phyloP scores from a whole-genome alignment of 768 basidiomycete species.

The Gloeostereum incarnatum region DNA sequence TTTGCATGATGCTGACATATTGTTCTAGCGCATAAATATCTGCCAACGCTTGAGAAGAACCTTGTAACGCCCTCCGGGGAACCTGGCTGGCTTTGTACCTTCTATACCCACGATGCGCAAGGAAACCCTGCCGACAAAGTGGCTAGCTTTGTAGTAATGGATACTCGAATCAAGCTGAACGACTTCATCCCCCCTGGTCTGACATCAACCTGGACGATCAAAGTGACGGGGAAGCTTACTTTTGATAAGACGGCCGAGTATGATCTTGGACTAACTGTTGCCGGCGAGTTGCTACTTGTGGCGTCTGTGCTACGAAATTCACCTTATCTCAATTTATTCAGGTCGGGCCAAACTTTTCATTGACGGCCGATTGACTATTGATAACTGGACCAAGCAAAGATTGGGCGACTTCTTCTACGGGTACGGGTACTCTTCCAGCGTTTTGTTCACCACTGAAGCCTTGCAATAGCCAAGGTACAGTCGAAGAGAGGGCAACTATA shows the following conservation, averaged over 20 bases:
- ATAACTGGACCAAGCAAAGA: conserved; percentile 64
- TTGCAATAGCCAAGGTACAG: conserved; percentile 43
- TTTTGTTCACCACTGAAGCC: not conserved
- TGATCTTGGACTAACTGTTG: conserved; percentile 56
- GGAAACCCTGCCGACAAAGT: conserved; percentile 36
- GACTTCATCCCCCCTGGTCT: conserved; percentile 55
- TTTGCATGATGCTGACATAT: not conserved
- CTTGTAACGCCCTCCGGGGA: conserved; percentile 42
- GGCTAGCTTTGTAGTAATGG: conserved; percentile 37
- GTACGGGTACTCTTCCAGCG: conserved; percentile 17
- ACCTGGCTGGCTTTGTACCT: conserved; percentile 54
- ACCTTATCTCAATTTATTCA: conserved; percentile 9
- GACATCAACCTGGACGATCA: conserved; percentile 44
- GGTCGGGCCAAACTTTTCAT: conserved; percentile 59
- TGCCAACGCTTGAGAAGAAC: conserved; percentile 57
- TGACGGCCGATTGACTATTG: conserved; percentile 46
- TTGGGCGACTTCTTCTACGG: conserved; percentile 66
- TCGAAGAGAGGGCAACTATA: conserved; percentile 50
- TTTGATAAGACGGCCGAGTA: conserved; percentile 38
- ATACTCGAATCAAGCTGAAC: conserved; percentile 58
- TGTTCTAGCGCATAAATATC: conserved; percentile 49
- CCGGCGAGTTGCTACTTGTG: conserved; percentile 24
- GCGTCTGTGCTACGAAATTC: not conserved
- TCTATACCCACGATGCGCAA: conserved; percentile 45
- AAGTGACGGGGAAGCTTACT: conserved; percentile 41